These are phyloP conservation scores for Penicillium janthinellum DNA, from an alignment of 2,329 filamentous ascomycete genomes.

Conservation along the genomic window DNA sequence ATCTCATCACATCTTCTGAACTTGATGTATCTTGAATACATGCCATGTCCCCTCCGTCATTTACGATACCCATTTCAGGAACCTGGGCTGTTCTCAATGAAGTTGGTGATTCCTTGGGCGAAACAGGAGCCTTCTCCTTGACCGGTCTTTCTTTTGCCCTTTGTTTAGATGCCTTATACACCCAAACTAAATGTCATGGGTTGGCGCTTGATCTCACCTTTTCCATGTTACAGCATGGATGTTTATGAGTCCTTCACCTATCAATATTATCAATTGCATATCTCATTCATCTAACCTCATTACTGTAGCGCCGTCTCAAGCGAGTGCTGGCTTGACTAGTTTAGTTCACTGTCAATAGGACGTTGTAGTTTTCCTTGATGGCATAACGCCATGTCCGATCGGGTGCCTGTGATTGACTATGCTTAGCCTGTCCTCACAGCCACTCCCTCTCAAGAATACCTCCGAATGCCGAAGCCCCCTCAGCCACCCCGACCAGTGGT, in stretches of 20 bases:
- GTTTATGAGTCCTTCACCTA: neutral
- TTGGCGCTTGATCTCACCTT: neutral
- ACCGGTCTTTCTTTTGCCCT: constrained; percentile 2
- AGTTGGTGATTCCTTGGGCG: constrained; percentile 9
- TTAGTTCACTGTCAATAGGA: neutral
- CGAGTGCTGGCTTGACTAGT: too few relatives aligned
- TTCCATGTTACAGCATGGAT: neutral
- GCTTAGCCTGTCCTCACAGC: too few relatives aligned
- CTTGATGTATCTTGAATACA: neutral
- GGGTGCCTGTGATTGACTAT: too few relatives aligned
- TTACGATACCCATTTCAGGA: constrained; percentile 18
- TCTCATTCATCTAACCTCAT: neutral
- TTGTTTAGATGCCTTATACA: neutral
- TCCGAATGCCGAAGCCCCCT: too few relatives aligned
- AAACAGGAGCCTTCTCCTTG: constrained; percentile 9
- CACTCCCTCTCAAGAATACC: too few relatives aligned
- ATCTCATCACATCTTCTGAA: neutral
- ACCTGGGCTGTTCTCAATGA: constrained; percentile 7
- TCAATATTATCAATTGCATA: neutral
- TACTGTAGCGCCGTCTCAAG: neutral
- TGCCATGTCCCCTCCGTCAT: constrained; percentile 3
- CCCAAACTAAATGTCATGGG: neutral
- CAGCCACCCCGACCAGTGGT: too few relatives aligned
- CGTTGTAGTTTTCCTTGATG: neutral
- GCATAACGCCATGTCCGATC: neutral